Conservation (phyloP, 257 asterid species). For the Verbascum thapsus region DNA sequence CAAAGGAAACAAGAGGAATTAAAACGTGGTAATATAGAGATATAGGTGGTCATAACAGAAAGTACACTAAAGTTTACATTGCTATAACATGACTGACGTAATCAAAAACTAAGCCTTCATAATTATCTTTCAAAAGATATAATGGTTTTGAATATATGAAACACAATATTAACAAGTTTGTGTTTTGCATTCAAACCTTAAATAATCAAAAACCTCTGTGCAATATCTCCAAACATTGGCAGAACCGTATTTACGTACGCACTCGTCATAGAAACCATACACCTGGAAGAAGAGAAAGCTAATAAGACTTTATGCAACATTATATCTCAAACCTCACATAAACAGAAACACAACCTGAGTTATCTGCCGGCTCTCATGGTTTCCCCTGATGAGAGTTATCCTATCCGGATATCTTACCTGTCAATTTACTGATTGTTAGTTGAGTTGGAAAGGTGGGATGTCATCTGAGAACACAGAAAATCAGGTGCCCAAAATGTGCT, state of each 20-base stretch:
- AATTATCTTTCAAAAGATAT: background rate
- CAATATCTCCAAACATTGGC: slow-evolving; percentile 98
- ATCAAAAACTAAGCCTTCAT: slow-evolving; percentile 11
- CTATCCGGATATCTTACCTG: slow-evolving; percentile 98
- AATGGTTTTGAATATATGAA: slow-evolving; percentile 18
- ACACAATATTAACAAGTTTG: slow-evolving; percentile 6
- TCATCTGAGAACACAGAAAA: slow-evolving; percentile 6
- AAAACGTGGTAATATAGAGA: slow-evolving; percentile 5
- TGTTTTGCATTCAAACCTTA: slow-evolving; percentile 52
- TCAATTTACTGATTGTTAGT: slow-evolving; percentile 35
- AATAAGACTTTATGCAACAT: slow-evolving; percentile 16
- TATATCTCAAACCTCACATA: slow-evolving; percentile 26
- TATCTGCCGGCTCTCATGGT: slow-evolving; percentile 97
- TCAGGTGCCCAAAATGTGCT: slow-evolving; percentile 15
- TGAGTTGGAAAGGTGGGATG: slow-evolving; percentile 16
- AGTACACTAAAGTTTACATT: slow-evolving; percentile 13
- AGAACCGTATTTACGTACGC: slow-evolving; percentile 93
- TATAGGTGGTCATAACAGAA: slow-evolving; percentile 8
- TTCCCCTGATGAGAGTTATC: slow-evolving; percentile 93
- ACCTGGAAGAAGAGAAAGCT: slow-evolving; percentile 56
- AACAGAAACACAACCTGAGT: slow-evolving; percentile 72
- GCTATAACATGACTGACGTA: slow-evolving; percentile 11
- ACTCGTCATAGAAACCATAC: slow-evolving; percentile 98
- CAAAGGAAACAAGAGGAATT: background rate
- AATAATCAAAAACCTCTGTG: slow-evolving; percentile 92